phyloP scores from a whole-genome alignment of 768 basidiomycete genomes.

The Podaxis sp. region DNA sequence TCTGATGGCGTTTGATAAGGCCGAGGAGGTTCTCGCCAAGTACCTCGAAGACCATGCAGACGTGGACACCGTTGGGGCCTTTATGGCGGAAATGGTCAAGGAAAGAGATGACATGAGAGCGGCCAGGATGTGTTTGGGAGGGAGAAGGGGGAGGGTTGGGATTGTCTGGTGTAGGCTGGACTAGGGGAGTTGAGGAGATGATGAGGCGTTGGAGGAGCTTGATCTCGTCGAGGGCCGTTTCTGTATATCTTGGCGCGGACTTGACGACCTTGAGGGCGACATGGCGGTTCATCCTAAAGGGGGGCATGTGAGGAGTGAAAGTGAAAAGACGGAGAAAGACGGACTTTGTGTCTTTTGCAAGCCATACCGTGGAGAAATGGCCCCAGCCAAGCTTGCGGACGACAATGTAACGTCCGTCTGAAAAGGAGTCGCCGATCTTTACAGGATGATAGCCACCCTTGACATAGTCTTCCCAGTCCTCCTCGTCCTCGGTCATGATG shows the following conservation, averaged over 20 bases:
- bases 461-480: conserved; percentile 88
- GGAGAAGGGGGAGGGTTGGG: conserved; percentile 54
- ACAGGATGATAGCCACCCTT: conserved; percentile 90
- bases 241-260: conserved; percentile 94
- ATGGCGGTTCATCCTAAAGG: conserved; percentile 82
- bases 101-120: conserved; percentile 94
- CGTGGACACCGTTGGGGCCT: conserved; percentile 94
- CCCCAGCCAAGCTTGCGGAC: conserved; percentile 97
- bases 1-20: conserved; percentile 97
- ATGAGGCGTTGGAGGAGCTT: conserved; percentile 96
- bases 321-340: conserved; percentile 25
- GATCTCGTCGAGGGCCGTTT: conserved; percentile 98
- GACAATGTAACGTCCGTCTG: conserved; percentile 82
- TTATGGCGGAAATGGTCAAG: conserved; percentile 97
- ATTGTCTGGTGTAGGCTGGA: conserved; percentile 44
- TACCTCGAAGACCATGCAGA: conserved; percentile 99
- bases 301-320: background rate
- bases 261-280: conserved; percentile 99
- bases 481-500: conserved; percentile 89
- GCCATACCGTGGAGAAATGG: conserved; percentile 93
- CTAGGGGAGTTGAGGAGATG: conserved; percentile 68
- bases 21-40: conserved; percentile 95
- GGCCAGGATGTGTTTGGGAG: conserved; percentile 78
- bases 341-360: conserved; percentile 80
- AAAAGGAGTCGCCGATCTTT: conserved; percentile 90